Evolutionary conservation across 2,329 filamentous ascomycete genomes (phyloP), one percentile per base, ranked within the genome.

Genomic region (Fusarium sp.): DNA sequence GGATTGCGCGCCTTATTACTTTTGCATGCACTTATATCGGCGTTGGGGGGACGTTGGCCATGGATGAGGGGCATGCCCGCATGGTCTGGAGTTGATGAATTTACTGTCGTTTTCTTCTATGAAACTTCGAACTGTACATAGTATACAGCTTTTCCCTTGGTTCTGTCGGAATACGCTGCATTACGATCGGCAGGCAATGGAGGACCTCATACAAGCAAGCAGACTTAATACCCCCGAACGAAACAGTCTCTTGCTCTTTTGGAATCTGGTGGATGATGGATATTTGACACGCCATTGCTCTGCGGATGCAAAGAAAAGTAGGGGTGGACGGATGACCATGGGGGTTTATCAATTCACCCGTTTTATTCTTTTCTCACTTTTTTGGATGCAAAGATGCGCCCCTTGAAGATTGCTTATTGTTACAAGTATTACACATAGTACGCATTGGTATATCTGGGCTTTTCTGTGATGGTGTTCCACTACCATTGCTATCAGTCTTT

Each of bases 81-180:
- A 71, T 72, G 69, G 73, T 61, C 58, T 40, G 73, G 73, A 73
- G 73, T 75, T 75, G 57, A 60, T 63, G 57, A 57, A 62, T 57
- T 63, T 55, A 55, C 58, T 54, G 39, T 58, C 58, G 49, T 56
- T 67, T 72, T 49, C 50, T 44, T 63, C 49, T 59, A 59, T 64
- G 39, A 31, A 55, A 53, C 51, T 43, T 34, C 39, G 39, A 55
- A 54, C 56, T 69, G 67, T 69, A 70, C 50, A 67, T 69, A 67
- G 39, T 38, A 59, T 47, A 70, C 53, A 51, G 17, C 33, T n/a
- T 43, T 55, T 49, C n/a, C 26, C 34, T 53, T 55, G 22, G 47
- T 52, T 47, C n/a, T 42, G 34, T 49, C 51, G 52, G 62, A 46
- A n/a, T n/a, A 42, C 34, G 44, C 40, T 66, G 40, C 21, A 51